These are phyloP conservation scores for Dacryopinax primogenitus DNA, from an alignment of 768 basidiomycete species.

Conservation along the genomic window DNA sequence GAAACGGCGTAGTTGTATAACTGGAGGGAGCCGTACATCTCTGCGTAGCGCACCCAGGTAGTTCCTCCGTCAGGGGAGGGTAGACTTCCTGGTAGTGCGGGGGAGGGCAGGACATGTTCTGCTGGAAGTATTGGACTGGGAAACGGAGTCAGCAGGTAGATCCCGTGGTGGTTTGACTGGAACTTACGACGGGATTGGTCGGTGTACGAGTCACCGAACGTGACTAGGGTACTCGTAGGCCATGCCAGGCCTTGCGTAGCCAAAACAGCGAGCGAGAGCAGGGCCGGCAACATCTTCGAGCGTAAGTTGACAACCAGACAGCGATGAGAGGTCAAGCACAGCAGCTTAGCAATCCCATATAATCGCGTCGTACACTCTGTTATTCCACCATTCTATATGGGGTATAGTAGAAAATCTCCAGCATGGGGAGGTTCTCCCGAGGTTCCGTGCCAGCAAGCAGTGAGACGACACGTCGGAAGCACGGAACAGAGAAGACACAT, in stretches of 20 bases:
- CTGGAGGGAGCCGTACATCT: neutral
- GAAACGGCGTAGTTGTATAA: slow-evolving; percentile 11
- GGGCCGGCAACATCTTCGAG: neutral
- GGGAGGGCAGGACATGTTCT: neutral
- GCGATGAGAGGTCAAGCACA: neutral
- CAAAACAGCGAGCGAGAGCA: neutral
- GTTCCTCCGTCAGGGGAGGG: slow-evolving; percentile 2
- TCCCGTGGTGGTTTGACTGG: neutral
- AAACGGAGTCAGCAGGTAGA: neutral
- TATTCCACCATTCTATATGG: too few species aligned
- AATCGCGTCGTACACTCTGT: too few species aligned
- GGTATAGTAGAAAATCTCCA: too few species aligned
- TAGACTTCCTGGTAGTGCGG: slow-evolving; percentile 5
- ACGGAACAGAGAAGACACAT: too few species aligned
- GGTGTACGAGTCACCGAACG: slow-evolving; percentile 56
- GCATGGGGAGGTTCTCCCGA: too few species aligned
- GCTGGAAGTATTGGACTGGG: slow-evolving; percentile 4
- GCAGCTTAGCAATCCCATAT: neutral
- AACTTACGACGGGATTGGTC: slow-evolving; percentile 25
- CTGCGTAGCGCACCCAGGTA: slow-evolving; percentile 2
- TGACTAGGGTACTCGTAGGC: slow-evolving; percentile 36
- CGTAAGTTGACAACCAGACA: too few species aligned
- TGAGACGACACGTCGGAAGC: too few species aligned
- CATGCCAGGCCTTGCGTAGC: neutral
- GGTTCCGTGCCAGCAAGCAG: too few species aligned